A percentile compares a stretch with the other conserved stretches of the same genome.
Evolutionary conservation across 805 yeast species (phyloP).

Genomic region (Ogataea naganishii): DNA sequence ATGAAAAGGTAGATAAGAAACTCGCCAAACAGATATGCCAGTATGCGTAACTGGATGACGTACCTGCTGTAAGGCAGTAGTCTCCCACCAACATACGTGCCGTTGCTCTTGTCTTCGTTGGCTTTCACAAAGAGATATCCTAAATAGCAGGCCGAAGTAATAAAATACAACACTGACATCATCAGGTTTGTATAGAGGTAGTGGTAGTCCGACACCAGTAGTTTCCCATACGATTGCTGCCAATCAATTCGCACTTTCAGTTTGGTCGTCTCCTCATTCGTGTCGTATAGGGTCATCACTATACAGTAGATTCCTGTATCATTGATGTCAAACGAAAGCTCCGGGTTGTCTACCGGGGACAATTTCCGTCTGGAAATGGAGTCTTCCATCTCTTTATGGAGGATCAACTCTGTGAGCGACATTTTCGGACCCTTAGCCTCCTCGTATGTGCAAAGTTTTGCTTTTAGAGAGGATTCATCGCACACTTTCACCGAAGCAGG

Average conservation of each 20-base stretch:
- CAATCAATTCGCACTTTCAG: slow-evolving; percentile 17
- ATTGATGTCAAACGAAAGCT: slow-evolving; percentile 10
- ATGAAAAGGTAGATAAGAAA: slow-evolving; percentile 11
- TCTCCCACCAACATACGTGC: slow-evolving; percentile 9
- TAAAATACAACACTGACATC: slow-evolving; percentile 14
- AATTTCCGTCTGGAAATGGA: slow-evolving; percentile 8
- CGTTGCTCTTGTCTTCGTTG: slow-evolving; percentile 9
- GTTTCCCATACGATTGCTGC: slow-evolving; percentile 23
- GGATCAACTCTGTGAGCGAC: slow-evolving; percentile 13
- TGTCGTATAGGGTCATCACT: slow-evolving; percentile 10
- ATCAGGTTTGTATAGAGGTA: slow-evolving; percentile 14
- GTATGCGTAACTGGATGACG: slow-evolving; percentile 18
- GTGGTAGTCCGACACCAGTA: slow-evolving; percentile 20
- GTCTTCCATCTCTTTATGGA: slow-evolving; percentile 5
- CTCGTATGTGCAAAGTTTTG: slow-evolving; percentile 15
- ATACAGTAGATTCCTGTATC: slow-evolving; percentile 19
- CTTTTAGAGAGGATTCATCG: slow-evolving; percentile 19
- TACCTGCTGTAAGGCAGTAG: slow-evolving; percentile 8
- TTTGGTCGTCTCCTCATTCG: slow-evolving; percentile 6
- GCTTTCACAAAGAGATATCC: slow-evolving; percentile 8
- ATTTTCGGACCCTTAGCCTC: slow-evolving; percentile 3
- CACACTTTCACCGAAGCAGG: slow-evolving; percentile 19
- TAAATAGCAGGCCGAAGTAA: slow-evolving; percentile 8
- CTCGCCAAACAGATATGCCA: slow-evolving; percentile 12
- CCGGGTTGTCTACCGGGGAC: slow-evolving; percentile 3